Evolutionary conservation across 495 filamentous ascomycete genomes (phyloP).

Genomic region (Rostrohypoxylon terebratum): DNA sequence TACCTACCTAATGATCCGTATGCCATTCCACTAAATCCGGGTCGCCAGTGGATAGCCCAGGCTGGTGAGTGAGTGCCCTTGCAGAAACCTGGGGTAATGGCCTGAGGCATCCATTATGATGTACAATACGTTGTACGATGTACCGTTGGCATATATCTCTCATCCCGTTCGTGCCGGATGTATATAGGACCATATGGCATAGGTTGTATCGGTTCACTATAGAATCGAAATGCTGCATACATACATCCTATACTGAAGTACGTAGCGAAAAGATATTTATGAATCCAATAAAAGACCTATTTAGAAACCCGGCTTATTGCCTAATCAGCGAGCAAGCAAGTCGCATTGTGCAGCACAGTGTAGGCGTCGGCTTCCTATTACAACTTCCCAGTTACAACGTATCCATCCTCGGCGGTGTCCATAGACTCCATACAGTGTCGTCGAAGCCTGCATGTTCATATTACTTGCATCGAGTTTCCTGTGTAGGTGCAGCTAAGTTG

Average conservation of each 20-base stretch:
- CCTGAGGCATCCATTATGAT: neutral
- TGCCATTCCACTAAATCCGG: neutral
- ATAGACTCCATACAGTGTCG: slow-evolving; percentile 10
- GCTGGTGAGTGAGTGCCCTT: slow-evolving; percentile 30
- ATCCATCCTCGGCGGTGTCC: slow-evolving; percentile 11
- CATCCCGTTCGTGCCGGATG: slow-evolving; percentile 29
- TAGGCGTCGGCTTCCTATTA: slow-evolving; percentile 7
- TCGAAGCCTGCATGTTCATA: slow-evolving; percentile 34
- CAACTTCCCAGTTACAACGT: neutral
- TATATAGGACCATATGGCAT: neutral
- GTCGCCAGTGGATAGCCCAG: slow-evolving; percentile 14
- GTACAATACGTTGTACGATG: neutral
- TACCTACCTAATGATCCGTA: neutral
- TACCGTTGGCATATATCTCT: slow-evolving; percentile 8
- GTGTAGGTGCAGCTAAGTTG: slow-evolving; percentile 25
- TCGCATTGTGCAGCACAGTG: slow-evolving; percentile 28
- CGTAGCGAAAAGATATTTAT: slow-evolving; percentile 16
- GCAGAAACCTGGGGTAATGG: slow-evolving; percentile 45
- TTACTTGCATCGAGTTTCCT: slow-evolving; percentile 41
- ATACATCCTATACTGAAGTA: slow-evolving; percentile 1
- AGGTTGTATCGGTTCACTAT: neutral
- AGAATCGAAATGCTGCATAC: neutral
- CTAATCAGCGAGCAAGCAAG: slow-evolving; percentile 17
- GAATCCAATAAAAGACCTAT: slow-evolving; percentile 13
- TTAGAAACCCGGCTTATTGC: slow-evolving; percentile 20